phyloP scores from a whole-genome alignment of 805 yeast genomes.

The Yarrowia sp. region DNA sequence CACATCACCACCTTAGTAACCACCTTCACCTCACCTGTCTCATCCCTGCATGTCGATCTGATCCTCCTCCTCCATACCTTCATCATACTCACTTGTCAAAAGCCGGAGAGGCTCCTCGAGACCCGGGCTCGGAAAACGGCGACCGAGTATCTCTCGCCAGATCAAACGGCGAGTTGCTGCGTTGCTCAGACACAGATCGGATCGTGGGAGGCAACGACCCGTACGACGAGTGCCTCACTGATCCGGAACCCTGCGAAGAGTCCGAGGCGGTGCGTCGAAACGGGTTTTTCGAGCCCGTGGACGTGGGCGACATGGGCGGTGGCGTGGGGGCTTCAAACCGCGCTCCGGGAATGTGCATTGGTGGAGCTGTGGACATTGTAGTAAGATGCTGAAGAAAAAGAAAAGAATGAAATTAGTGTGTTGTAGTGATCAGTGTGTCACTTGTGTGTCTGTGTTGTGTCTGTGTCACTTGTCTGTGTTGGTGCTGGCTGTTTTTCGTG shows the following conservation, averaged over 20 bases:
- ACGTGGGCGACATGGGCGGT: slow-evolving; percentile 19
- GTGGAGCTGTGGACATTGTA: slow-evolving; percentile 23
- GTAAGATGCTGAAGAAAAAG: not conserved
- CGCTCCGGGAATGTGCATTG: slow-evolving; percentile 24
- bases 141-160: not conserved
- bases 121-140: not conserved
- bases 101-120: not conserved
- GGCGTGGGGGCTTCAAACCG: slow-evolving; percentile 5
- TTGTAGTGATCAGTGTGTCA: no score
- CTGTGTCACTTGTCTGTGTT: not conserved
- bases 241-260: slow-evolving; percentile 24
- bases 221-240: not conserved
- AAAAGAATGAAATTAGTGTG: not conserved
- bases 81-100: slow-evolving; percentile 10
- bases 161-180: slow-evolving; percentile 8
- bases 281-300: slow-evolving; percentile 23
- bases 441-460: not conserved
- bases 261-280: slow-evolving; percentile 21
- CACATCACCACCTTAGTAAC: no score
- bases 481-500: not conserved
- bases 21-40: no score
- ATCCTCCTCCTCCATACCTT: not conserved
- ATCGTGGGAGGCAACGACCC: not conserved
- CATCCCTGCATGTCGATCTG: not conserved
- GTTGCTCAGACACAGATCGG: slow-evolving; percentile 25